Base-by-base conservation (phyloP, 2,329 filamentous ascomycete genomes). In the Fusarium staphyleae region DNA sequence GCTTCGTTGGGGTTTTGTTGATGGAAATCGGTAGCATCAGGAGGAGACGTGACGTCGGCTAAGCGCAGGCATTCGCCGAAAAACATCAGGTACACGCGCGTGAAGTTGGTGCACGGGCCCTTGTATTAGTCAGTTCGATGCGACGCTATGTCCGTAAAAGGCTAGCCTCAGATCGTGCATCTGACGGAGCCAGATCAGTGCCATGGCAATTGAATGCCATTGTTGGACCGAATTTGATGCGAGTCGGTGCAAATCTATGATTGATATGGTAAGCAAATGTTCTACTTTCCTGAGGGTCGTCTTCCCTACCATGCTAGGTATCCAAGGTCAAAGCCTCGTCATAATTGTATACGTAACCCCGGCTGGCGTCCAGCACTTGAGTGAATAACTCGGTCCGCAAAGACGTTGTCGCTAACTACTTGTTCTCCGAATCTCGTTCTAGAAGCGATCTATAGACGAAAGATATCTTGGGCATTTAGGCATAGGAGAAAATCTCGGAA, bases 71-170 rank as follows among this genome's bases (percentile, higher is more conserved):
- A 46, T 33, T 24, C 22, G 22, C 22, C 51, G 41, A 73, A 75
- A 75, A 74, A 74, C 70, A 75, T 70, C 22, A 24, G 22, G 66
- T 62, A 39, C 19, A 47, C 69, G 74, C 74, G 74, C 74, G 74
- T 75, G 73, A 74, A 72, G 74, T 74, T 59, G 63, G 53, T 54
- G 71, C 70, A 70, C 71, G 70, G 70, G 48, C 70, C 42, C 19
- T 18, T 18, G 34, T 22, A 15, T 24, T 24, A 24, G 22, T 24
- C 22, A 24, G 22, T 24, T 24, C 22, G 2, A 24, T 6, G 22
- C 3, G 7, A 9, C 22, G 22, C 22, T 24, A 24, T 5, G 5
- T 24, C 22, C 22, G 22, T 9, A 24, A 24, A 5, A 24, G 22
- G 22, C 8, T 24, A 24, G 22, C 22, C 22, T 24, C 9, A 24